Base-by-base conservation (phyloP, 805 yeast species). In the Hanseniaspora valbyensis region DNA sequence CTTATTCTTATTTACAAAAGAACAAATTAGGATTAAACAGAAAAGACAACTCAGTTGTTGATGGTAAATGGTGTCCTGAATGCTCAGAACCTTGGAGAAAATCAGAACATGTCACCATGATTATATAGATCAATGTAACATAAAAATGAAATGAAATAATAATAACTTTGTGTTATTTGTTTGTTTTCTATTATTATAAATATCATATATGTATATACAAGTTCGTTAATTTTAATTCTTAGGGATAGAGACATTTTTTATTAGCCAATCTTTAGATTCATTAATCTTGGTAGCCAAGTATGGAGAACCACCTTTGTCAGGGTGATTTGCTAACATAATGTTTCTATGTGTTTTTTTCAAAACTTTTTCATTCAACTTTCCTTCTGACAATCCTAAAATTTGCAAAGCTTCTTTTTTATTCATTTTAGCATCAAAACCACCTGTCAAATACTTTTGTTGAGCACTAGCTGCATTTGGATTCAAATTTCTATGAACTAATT, bases 401-500 rank as follows among this genome's bases (percentile, higher is more conserved):
- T 78, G 88, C 54, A 88, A 72, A 3, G 96, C 96, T 63, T 90
- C 98, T 58, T 77, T 81, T 41, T 89, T 81, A 53, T 76, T 74
- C 95, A 90, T 87, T 65, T 90, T 92, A n/a, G 77, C 65, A 33
- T 89, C 96, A 67, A 90, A 90, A 1, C 95, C 86, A 52, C 97
- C 98, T 63, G 80, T 86, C 62, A 73, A 69, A 61, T 80, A 90
- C 18, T 66, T 64, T 33, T 55, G 51, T 6, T 56, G 55, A 36
- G 86, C 83, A n/a, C 87, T 83, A 19, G 37, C 43, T 6, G 46
- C 50, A 54, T 79, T 82, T 36, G 70, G 66, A 55, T 73, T 76
- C 30, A 58, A 46, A 38, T 63, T 63, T 51, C 50, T 51, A 12
- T 37, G 21, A 13, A 51, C 37, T 38, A 65, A 36, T 36, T 53